Conservation (phyloP, 176 grass and related monocot species). For the Elymus sibiricus region DNA sequence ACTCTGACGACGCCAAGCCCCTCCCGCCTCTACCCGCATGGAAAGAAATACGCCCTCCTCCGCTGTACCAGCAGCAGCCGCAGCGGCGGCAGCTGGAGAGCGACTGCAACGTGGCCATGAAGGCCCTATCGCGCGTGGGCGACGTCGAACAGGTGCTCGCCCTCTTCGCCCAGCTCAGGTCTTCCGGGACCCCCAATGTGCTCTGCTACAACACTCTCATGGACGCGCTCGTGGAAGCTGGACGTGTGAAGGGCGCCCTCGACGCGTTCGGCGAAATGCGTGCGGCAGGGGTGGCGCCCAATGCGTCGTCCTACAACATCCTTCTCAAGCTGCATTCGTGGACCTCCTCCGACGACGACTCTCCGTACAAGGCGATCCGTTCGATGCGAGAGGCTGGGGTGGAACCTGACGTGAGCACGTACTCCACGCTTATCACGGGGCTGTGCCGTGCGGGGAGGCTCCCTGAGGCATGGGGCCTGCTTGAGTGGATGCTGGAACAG, state of each 20-base stretch:
- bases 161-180: constrained; percentile 55
- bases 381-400: constrained; percentile 33
- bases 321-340: constrained; percentile 59
- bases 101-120: constrained; percentile 66
- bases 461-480: constrained; percentile 54
- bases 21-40: not conserved
- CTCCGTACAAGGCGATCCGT: constrained; percentile 31
- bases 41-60: not conserved
- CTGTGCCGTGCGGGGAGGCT: constrained; percentile 50
- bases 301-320: constrained; percentile 58
- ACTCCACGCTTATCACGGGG: constrained; percentile 63
- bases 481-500: constrained; percentile 65
- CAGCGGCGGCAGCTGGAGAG: constrained; percentile 8
- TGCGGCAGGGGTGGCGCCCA: constrained; percentile 28
- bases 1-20: constrained; percentile 11
- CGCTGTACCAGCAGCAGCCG: not conserved
- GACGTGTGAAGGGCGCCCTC: constrained; percentile 27
- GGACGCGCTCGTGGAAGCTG: constrained; percentile 51
- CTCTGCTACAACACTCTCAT: constrained; percentile 83
- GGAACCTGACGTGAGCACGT: constrained; percentile 43
- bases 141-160: constrained; percentile 43
- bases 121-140: constrained; percentile 42
- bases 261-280: constrained; percentile 49
- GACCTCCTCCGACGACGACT: constrained; percentile 26
- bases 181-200: constrained; percentile 31